Evolutionary conservation across 1,284 basidiomycete species (phyloP), one percentile per base, ranked within the genome.

Genomic region (Stereum hirsutum): DNA sequence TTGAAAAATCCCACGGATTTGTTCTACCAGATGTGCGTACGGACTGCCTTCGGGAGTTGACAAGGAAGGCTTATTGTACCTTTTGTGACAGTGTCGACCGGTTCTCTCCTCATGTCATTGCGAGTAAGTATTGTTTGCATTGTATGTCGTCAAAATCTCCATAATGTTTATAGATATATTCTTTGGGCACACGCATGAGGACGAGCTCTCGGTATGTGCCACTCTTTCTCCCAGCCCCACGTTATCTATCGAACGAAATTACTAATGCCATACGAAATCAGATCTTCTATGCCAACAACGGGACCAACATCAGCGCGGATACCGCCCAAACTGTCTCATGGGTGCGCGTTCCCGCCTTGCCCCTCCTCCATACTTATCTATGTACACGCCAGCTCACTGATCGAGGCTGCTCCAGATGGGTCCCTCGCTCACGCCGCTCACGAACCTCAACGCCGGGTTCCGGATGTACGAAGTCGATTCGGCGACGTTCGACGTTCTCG

Each of bases 141-240:
- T 31, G 19, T 42, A 12, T 24, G 49, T 35, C 47, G n/a, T 26
- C 46, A 31, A 30, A 4, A 25, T 15, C 8, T 12, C 48, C 21
- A 46, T 30, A 8, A 14, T 8, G 25, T 25, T 32, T 27, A 32
- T 44, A 82, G 80, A 74, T 49, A 77, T 89, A 35, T 89, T 89
- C 65, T 89, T 73, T 54, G 87, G 87, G 2, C 88, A 90, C 57
- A 82, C 83, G 1, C 87, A 90, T 49, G 85, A 90, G 57, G 88
- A 90, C 57, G 74, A 87, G 59, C 58, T 86, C 44, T 78, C 76
- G n/a, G 81, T 81, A 48, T 38, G 73, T 61, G 31, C 11, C 23
- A 23, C 21, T 36, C 30, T 26, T 12, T 24, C 3, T 15, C 7
- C 8, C 41, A 20, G 15, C 10, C 30, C 14, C 41, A 27, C 5